phyloP scores from a whole-genome alignment of 768 basidiomycete genomes.

The Mycena alexandri region DNA sequence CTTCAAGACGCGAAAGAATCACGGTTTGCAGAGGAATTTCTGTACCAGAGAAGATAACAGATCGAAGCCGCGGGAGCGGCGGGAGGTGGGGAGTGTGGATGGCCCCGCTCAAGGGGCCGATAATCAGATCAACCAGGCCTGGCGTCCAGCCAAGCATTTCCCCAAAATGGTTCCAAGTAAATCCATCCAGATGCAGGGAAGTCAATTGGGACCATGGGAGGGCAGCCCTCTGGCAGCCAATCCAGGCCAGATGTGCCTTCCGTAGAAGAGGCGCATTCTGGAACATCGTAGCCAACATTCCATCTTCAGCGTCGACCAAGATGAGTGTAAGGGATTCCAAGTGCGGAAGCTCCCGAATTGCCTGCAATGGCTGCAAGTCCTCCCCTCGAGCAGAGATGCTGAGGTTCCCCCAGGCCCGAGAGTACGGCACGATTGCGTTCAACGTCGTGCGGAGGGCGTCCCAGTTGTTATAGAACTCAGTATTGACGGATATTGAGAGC shows the following conservation, averaged over 20 bases:
- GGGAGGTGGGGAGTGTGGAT: no score
- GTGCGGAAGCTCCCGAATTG: not conserved
- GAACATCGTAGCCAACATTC: not conserved
- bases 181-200: not conserved
- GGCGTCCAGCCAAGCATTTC: not conserved
- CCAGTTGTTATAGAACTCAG: not conserved
- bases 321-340: not conserved
- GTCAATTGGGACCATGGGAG: constrained; percentile 1
- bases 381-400: not conserved
- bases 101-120: not conserved
- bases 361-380: not conserved
- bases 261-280: not conserved
- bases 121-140: not conserved
- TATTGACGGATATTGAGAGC: not conserved
- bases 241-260: not conserved
- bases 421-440: not conserved
- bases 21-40: not conserved
- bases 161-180: not conserved
- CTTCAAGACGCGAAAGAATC: not conserved
- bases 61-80: not conserved
- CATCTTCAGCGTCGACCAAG: not conserved
- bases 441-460: no score
- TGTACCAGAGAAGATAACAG: not conserved
- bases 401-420: not conserved
- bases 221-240: not conserved